Base-by-base conservation (phyloP, 495 filamentous ascomycete genomes). In the Lophium mytilinum region DNA sequence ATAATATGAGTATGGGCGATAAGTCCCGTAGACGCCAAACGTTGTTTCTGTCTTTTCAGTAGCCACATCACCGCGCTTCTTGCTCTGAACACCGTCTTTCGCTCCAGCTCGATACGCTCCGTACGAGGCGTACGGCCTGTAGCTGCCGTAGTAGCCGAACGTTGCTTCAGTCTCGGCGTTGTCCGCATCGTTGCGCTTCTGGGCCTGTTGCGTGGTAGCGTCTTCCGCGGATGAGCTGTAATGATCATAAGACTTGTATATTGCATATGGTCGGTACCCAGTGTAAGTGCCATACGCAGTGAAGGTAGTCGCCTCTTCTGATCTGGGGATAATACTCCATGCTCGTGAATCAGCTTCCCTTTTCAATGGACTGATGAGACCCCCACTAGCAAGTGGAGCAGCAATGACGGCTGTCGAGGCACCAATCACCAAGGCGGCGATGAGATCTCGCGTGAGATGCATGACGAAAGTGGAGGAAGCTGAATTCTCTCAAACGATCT, bases 181-280 rank as follows among this genome's bases (percentile, higher is more conserved):
- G 24, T 49, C 64, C 18, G 64, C 61, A 58, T 65, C 54, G 39
- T 61, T 65, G 3, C 54, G 56, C 43, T 54, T 64, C 57, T 14
- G 45, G 17, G 18, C 14, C 45, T 6, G 45, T 7, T 18, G 45
- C 45, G 15, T 24, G 14, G 45, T 24, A 12, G 45, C 45, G 3
- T 14, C 12, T 24, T 48, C 45, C 8, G 33, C 15, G 14, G 21
- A 24, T 18, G 18, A 24, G 21, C 41, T 45, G 41, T 45, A 45
- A 15, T 45, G 15, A 17, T 19, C 41, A 45, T 45, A 45, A 19
- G 15, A 17, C 41, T 45, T 15, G 12, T 45, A 45, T 11, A 19
- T 45, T 45, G 6, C 8, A 45, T 45, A 45, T 15, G 15, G 7
- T 15, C 41, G 15, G 19, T 45, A 30, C 3, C 24, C 24, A 6